A percentile compares a stretch with the other conserved stretches of the same genome.
Evolutionary conservation across 352 stramenopile species (phyloP).

Genomic region (Phytophthora crassamura): DNA sequence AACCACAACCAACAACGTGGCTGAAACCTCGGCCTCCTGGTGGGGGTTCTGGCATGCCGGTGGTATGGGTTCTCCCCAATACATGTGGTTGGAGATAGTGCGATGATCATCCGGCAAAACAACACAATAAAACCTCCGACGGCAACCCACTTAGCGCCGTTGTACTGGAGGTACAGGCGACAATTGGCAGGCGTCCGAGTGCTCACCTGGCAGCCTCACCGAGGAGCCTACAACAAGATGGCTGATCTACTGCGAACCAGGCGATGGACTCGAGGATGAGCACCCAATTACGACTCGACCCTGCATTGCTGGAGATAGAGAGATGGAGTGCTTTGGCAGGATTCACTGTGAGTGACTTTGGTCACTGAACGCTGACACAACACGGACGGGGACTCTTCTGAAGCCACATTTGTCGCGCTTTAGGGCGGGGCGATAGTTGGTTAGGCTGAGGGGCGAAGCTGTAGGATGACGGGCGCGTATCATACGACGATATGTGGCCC

Average conservation of each 20-base stretch:
- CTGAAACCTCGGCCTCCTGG: neutral
- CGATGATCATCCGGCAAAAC: neutral
- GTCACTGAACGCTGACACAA: neutral
- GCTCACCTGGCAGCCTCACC: neutral
- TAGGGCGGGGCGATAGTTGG: too few species aligned
- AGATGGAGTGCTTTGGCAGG: too few species aligned
- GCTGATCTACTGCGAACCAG: neutral
- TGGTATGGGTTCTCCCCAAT: neutral
- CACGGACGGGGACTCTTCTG: neutral
- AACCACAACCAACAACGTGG: constrained; percentile 3
- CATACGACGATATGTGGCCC: too few species aligned
- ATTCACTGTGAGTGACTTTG: neutral
- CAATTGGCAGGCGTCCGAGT: neutral
- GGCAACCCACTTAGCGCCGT: neutral
- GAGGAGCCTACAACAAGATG: neutral
- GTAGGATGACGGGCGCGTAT: too few species aligned
- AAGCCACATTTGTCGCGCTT: too few species aligned
- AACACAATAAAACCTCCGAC: neutral
- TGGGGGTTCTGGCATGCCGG: neutral
- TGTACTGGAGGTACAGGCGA: neutral
- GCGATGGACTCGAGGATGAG: neutral
- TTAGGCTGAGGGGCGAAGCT: neutral
- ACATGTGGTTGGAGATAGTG: constrained; percentile 5
- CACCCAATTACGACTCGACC: neutral
- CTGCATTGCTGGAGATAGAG: too few species aligned